Evolutionary conservation across 495 filamentous ascomycete genomes (phyloP).

Genomic region (Talaromyces stipitatus): DNA sequence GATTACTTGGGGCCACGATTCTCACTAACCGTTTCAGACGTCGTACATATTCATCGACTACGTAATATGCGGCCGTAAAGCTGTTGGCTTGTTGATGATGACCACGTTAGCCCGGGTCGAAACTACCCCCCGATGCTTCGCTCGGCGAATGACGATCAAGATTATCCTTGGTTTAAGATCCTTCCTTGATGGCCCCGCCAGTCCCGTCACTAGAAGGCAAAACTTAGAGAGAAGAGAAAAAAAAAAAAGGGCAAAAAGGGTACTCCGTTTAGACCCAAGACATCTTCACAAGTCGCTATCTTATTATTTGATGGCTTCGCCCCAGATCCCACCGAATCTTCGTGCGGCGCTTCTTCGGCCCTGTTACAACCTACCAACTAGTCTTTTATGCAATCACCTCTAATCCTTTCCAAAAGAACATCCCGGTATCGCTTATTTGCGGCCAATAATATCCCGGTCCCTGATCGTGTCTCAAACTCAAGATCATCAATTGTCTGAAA

Average conservation of each 20-base stretch:
- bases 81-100: neutral
- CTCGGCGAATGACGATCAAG: neutral
- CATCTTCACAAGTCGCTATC: neutral
- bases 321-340: neutral
- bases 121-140: neutral
- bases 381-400: neutral
- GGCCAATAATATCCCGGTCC: neutral
- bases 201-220: neutral
- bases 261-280: neutral
- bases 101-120: neutral
- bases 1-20: neutral
- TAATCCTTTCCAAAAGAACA: neutral
- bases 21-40: neutral
- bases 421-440: neutral
- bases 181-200: neutral
- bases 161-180: neutral
- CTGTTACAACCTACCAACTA: neutral
- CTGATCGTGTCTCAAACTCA: constrained; percentile 2
- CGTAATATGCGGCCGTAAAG: neutral
- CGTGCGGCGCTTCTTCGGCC: neutral
- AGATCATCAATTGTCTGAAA: neutral
- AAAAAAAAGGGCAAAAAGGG: neutral
- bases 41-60: neutral
- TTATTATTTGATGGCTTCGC: neutral
- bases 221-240: neutral